A percentile compares a stretch with the other conserved stretches of the same genome.
phyloP scores from a whole-genome alignment of 2,329 filamentous ascomycete species.

The Colletotrichum tanaceti region DNA sequence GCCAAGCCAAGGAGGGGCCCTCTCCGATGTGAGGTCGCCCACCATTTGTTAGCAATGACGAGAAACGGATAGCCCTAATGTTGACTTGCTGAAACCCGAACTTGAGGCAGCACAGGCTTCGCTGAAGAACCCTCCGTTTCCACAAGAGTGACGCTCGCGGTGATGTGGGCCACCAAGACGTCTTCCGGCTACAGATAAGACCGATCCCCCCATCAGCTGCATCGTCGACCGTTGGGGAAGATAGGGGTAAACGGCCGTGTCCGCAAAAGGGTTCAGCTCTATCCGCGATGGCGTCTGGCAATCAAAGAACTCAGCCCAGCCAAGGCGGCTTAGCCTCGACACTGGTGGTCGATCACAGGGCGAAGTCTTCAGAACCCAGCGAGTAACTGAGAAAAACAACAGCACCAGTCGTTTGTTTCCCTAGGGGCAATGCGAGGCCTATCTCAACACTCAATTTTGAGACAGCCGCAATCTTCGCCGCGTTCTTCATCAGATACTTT shows the following conservation, averaged over 20 bases:
- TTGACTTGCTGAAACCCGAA: accelerated
- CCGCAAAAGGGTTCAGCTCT: slow-evolving; percentile 11
- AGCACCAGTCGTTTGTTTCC: background rate
- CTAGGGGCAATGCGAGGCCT: background rate
- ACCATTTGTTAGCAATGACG: background rate
- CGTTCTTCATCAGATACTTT: background rate
- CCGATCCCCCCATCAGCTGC: background rate
- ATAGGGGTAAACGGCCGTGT: slow-evolving; percentile 2
- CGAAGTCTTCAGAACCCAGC: background rate
- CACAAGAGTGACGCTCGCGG: no score
- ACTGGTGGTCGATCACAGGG: background rate
- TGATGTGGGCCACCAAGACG: background rate
- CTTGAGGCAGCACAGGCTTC: background rate
- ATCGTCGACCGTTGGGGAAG: slow-evolving; percentile 1
- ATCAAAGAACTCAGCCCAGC: slow-evolving; percentile 13
- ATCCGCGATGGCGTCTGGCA: slow-evolving; percentile 22
- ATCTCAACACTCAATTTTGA: no score
- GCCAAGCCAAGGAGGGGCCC: background rate
- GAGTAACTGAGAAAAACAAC: no score
- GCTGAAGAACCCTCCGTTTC: no score
- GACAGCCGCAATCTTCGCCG: no score
- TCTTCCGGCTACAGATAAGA: background rate
- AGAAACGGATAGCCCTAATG: background rate
- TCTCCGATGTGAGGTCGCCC: background rate
- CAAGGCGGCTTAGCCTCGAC: background rate